These are phyloP conservation scores for Phytophthora macrochlamydospora DNA, from an alignment of 352 stramenopile genomes.

Conservation along the genomic window DNA sequence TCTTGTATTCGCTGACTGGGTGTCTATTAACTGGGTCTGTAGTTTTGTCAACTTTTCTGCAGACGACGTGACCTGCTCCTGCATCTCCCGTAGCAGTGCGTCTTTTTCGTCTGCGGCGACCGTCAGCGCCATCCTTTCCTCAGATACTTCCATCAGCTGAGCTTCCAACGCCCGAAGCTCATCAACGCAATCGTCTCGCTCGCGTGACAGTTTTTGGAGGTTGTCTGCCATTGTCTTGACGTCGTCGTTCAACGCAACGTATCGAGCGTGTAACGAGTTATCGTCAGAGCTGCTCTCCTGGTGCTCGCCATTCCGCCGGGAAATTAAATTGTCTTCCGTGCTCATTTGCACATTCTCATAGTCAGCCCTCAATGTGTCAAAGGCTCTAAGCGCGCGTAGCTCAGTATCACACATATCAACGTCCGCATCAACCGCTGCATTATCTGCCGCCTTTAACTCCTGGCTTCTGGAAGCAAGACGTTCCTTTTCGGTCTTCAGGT, in stretches of 20 bases:
- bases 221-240: slow-evolving; percentile 23
- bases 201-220: slow-evolving; percentile 36
- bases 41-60: slow-evolving; percentile 15
- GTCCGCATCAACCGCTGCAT: slow-evolving; percentile 6
- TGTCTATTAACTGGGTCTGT: slow-evolving; percentile 20
- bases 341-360: slow-evolving; percentile 11
- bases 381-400: slow-evolving; percentile 11
- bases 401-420: slow-evolving; percentile 3
- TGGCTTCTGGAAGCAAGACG: slow-evolving; percentile 26
- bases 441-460: slow-evolving; percentile 28
- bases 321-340: slow-evolving; percentile 2
- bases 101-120: slow-evolving; percentile 20
- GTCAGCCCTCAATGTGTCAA: slow-evolving; percentile 16
- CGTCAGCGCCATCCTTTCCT: slow-evolving; percentile 48
- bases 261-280: slow-evolving; percentile 11
- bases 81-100: slow-evolving; percentile 19
- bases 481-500: slow-evolving; percentile 34
- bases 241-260: slow-evolving; percentile 21
- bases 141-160: slow-evolving; percentile 57
- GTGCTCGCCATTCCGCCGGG: slow-evolving; percentile 1
- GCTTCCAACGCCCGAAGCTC: slow-evolving; percentile 51
- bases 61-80: slow-evolving; percentile 15
- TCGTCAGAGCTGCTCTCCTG: slow-evolving; percentile 3
- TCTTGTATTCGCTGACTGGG: slow-evolving; percentile 9
- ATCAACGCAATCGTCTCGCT: slow-evolving; percentile 49